phyloP scores from a whole-genome alignment of 352 stramenopile genomes.

The Phytophthora melonis region DNA sequence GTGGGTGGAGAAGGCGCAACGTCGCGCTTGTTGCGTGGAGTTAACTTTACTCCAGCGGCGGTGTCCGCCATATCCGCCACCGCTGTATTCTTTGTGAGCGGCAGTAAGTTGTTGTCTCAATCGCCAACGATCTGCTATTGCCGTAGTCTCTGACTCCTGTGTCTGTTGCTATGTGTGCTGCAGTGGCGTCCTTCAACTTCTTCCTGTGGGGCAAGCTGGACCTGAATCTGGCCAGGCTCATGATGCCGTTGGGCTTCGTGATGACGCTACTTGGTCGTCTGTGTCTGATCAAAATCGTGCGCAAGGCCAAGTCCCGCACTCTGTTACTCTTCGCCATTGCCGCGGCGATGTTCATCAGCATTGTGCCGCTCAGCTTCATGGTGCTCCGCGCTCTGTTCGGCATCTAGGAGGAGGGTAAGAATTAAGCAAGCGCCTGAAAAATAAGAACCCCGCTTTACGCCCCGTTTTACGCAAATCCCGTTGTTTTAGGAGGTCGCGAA shows the following conservation, averaged over 20 bases:
- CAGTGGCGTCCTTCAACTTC: conserved; percentile 54
- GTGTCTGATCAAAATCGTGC: conserved; percentile 44
- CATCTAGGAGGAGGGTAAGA: conserved; percentile 19
- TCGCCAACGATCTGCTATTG: background rate
- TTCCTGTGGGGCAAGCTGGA: conserved; percentile 53
- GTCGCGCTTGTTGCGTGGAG: conserved; percentile 89
- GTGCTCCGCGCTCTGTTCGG: conserved; percentile 31
- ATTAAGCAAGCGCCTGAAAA: conserved; percentile 19
- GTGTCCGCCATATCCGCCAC: conserved; percentile 82
- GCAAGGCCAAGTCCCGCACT: conserved; percentile 45
- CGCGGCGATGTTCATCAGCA: conserved; percentile 43
- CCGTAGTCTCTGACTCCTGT: conserved; percentile 11
- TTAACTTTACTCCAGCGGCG: conserved; percentile 80
- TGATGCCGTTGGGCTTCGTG: conserved; percentile 44
- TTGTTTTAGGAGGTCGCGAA: conserved; percentile 11
- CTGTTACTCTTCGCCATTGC: conserved; percentile 45
- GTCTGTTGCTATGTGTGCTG: background rate
- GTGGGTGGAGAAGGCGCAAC: conserved; percentile 92
- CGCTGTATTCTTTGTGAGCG: conserved; percentile 46
- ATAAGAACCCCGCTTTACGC: conserved; percentile 14
- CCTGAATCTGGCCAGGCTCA: conserved; percentile 34
- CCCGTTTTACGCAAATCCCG: conserved; percentile 27
- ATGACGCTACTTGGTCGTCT: conserved; percentile 48
- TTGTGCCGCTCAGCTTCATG: conserved; percentile 42
- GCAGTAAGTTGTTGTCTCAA: conserved; percentile 38